Evolutionary conservation across 108 stramenopile genomes (phyloP), one percentile per base, ranked within the genome.

Genomic region (Nannochloropsis gaditana): DNA sequence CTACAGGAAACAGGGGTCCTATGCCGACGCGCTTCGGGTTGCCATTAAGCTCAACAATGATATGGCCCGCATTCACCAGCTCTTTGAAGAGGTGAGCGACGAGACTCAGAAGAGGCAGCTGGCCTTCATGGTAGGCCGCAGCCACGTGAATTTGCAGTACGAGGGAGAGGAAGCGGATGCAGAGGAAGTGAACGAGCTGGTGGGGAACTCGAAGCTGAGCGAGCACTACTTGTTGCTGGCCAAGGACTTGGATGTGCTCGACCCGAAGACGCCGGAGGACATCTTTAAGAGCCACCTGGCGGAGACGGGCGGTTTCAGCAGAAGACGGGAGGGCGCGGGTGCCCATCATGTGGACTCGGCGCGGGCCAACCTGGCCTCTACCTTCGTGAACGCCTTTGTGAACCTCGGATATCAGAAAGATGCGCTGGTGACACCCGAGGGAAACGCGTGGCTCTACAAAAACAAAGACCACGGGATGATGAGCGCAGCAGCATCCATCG

Each of bases 381-480:
- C 98, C 2, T 98, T 96, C 86, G 98, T 99, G 47, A 99, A 98
- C 88, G 99, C 97, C 41, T 97, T 98, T 88, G 98, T 99, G 42
- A 99, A 99, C 92, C 95, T 96, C 44, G 97, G 97, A 10, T 97
- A 97, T 91, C 93, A 96, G 45, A 94, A 95, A 45, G 99, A 99
- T 87, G 86, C 84, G 43, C 89, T 90, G 21, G 31, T 90, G 50
- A 41, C 84, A 8, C 43, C 43, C 9, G 85, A 10, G 17, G 87
- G 43, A 9, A 89, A 86, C 42, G 47, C 85, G 5, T 93, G 93
- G 93, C 47, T 92, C 84, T 91, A 89, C 87, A 91, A 90, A 79
- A 99, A 99, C 93, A 99, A 99, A 90, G 97, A 96, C 90, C 96
- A 97, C 88, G 98, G 97, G 50, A 97, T 97, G 97, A 92, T 97